These are phyloP conservation scores for Gilbertella persicaria DNA, from an alignment of 371 early-diverging fungal species.

Conservation along the genomic window DNA sequence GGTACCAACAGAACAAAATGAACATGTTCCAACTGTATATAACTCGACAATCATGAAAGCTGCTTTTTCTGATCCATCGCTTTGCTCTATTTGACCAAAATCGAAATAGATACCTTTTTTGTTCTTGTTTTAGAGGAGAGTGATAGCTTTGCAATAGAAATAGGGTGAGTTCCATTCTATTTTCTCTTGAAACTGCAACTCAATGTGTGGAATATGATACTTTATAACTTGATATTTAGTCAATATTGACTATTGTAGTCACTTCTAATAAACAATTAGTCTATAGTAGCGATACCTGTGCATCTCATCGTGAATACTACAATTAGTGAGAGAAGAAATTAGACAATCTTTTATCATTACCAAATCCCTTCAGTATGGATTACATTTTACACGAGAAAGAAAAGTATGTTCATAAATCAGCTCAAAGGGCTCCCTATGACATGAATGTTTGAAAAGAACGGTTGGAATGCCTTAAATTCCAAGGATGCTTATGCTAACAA, in stretches of 20 bases:
- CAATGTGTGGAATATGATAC: too few relatives aligned
- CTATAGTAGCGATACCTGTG: slow-evolving; percentile 33
- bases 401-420: slow-evolving; percentile 33
- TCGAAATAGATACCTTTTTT: neutral
- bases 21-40: slow-evolving; percentile 29
- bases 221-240: slow-evolving; percentile 51
- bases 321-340: slow-evolving; percentile 43
- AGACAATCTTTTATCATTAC: slow-evolving; percentile 21
- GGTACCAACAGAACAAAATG: slow-evolving; percentile 18
- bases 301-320: slow-evolving; percentile 47
- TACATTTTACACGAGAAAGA: slow-evolving; percentile 31
- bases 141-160: too few relatives aligned
- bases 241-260: slow-evolving; percentile 41
- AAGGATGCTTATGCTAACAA: slow-evolving; percentile 32
- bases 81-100: too few relatives aligned
- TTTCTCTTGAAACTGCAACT: too few relatives aligned
- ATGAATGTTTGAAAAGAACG: slow-evolving; percentile 43
- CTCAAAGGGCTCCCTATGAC: slow-evolving; percentile 40
- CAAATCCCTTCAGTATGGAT: slow-evolving; percentile 17
- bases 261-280: slow-evolving; percentile 37
- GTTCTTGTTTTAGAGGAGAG: too few relatives aligned
- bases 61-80: slow-evolving; percentile 5
- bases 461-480: slow-evolving; percentile 41
- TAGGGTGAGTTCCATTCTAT: too few relatives aligned
- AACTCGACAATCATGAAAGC: slow-evolving; percentile 28